phyloP scores from a whole-genome alignment of 345 rosid species.

The Cardamine chenopodiifolia region DNA sequence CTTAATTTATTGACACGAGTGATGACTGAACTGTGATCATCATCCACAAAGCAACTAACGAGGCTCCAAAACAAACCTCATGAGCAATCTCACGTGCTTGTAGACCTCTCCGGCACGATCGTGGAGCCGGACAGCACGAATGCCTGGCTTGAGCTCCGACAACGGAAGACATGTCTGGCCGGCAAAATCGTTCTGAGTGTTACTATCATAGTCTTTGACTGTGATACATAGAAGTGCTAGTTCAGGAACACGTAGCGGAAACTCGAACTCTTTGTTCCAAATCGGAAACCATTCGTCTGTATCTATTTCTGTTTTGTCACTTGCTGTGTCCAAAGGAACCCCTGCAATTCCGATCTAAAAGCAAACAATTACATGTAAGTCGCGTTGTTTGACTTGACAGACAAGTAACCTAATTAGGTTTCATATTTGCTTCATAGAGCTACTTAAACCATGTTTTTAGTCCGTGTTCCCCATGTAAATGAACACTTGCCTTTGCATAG shows the following conservation, averaged over 20 bases:
- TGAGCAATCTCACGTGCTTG: conserved; percentile 56
- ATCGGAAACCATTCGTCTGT: conserved; percentile 77
- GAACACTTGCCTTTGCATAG: conserved; percentile 57
- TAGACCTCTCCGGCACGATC: conserved; percentile 57
- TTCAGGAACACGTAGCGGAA: conserved; percentile 72
- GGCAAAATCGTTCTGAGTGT: conserved; percentile 74
- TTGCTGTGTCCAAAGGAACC: conserved; percentile 62
- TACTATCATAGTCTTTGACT: conserved; percentile 68
- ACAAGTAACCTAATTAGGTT: conserved; percentile 13
- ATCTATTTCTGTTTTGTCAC: conserved; percentile 65
- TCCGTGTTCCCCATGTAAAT: neutral
- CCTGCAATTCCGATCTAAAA: conserved; percentile 68
- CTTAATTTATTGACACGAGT: neutral
- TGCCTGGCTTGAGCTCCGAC: conserved; percentile 61
- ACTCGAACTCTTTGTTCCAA: conserved; percentile 83
- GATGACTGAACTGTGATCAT: conserved; percentile 1
- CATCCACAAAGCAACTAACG: conserved; percentile 10
- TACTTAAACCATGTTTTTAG: neutral
- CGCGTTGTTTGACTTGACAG: neutral
- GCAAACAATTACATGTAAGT: neutral
- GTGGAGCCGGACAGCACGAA: conserved; percentile 68
- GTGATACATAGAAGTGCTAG: conserved; percentile 72
- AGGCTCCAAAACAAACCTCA: conserved; percentile 38
- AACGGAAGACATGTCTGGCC: conserved; percentile 88
- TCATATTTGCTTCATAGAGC: neutral